phyloP scores from a whole-genome alignment of 1,139 yeast genomes.

The Kluyveromyces sp. region DNA sequence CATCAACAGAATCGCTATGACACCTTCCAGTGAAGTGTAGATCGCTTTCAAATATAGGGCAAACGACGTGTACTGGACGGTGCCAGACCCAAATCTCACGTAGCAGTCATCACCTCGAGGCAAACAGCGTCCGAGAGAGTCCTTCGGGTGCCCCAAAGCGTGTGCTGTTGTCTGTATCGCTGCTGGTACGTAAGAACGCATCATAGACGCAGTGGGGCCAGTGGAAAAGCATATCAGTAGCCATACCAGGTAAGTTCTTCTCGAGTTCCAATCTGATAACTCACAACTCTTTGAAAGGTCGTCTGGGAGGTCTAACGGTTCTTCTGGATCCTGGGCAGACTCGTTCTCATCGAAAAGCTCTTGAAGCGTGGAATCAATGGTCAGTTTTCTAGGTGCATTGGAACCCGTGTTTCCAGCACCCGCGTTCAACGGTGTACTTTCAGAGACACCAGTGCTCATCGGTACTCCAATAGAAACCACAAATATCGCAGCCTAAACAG shows the following conservation, averaged over 20 bases:
- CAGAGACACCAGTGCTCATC: neutral
- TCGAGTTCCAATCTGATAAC: conserved; percentile 7
- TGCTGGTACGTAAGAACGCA: conserved; percentile 41
- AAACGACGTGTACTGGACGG: conserved; percentile 36
- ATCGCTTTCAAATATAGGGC: conserved; percentile 38
- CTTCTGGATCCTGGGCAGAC: neutral
- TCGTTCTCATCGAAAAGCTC: neutral
- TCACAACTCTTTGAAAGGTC: neutral
- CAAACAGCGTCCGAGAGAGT: conserved; percentile 31
- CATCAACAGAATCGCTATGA: conserved; percentile 37
- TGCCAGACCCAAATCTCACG: conserved; percentile 36
- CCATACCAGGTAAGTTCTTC: conserved; percentile 29
- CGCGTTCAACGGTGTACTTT: conserved; percentile 4
- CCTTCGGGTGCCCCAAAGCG: conserved; percentile 30
- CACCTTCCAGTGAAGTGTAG: conserved; percentile 38
- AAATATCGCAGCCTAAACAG: too few species aligned
- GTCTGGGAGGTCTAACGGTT: too few species aligned
- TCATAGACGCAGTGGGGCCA: conserved; percentile 42
- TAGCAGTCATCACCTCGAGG: conserved; percentile 37
- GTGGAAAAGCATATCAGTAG: conserved; percentile 33
- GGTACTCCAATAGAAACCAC: too few species aligned
- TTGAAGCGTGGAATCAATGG: neutral
- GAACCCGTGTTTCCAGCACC: too few species aligned
- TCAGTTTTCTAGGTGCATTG: neutral
- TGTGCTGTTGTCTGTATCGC: conserved; percentile 38